phyloP scores from a whole-genome alignment of 495 filamentous ascomycete genomes.

The Pyrenula aspistea region DNA sequence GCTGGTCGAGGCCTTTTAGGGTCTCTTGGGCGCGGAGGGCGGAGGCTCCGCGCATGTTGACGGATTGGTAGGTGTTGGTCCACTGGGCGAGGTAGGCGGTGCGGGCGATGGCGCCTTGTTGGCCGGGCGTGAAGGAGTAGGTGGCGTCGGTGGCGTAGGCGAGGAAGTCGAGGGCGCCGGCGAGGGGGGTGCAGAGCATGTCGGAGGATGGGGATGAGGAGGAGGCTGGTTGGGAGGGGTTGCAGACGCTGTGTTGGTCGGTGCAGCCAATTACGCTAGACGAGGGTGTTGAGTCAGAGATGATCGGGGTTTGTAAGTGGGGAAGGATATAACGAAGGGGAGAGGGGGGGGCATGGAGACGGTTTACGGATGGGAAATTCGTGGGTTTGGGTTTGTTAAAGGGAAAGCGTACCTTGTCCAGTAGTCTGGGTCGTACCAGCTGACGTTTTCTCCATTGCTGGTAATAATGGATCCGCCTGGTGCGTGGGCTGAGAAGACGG shows the following conservation, averaged over 20 bases:
- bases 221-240: slow-evolving; percentile 6
- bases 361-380: too few species aligned
- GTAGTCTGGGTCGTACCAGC: slow-evolving; percentile 7
- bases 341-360: too few species aligned
- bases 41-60: slow-evolving; percentile 16
- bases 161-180: not conserved
- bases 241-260: slow-evolving; percentile 20
- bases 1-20: slow-evolving; percentile 6
- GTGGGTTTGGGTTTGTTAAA: not conserved
- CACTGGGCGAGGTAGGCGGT: slow-evolving; percentile 18
- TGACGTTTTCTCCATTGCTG: not conserved
- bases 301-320: too few species aligned
- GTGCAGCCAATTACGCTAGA: slow-evolving; percentile 13
- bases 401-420: not conserved
- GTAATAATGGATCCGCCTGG: not conserved
- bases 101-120: slow-evolving; percentile 29
- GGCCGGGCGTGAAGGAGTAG: slow-evolving; percentile 32
- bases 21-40: slow-evolving; percentile 13
- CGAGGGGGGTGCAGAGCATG: slow-evolving; percentile 11
- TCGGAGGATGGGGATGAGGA: too few species aligned
- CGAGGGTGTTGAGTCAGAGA: not conserved
- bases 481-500: slow-evolving; percentile 12
- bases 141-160: slow-evolving; percentile 21
- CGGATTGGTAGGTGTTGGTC: slow-evolving; percentile 19
- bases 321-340: too few species aligned